These are phyloP conservation scores for Penicillium psychrofluorescens DNA, from an alignment of 495 filamentous ascomycete species.

Conservation along the genomic window DNA sequence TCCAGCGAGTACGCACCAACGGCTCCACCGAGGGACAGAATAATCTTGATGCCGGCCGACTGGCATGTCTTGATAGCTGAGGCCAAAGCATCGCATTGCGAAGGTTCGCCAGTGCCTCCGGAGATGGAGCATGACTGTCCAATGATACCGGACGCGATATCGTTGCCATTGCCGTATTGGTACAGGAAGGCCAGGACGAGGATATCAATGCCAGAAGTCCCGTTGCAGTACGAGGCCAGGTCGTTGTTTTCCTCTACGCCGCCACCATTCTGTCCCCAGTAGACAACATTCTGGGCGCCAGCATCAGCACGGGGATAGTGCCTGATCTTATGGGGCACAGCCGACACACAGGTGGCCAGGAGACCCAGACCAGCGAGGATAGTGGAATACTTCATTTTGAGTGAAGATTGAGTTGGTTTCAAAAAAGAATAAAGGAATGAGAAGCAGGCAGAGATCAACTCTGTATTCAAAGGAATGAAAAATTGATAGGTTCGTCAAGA, in stretches of 20 bases:
- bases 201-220: constrained; percentile 36
- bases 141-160: constrained; percentile 18
- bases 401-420: background rate
- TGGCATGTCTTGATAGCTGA: constrained; percentile 44
- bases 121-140: constrained; percentile 17
- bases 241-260: constrained; percentile 35
- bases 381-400: constrained; percentile 15
- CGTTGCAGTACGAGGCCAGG: constrained; percentile 30
- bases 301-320: constrained; percentile 10
- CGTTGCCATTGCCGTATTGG: constrained; percentile 23
- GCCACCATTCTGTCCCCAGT: constrained; percentile 39
- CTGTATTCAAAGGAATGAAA: too few species aligned
- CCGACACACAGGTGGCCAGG: constrained; percentile 16
- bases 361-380: constrained; percentile 20
- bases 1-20: constrained; percentile 30
- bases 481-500: too few species aligned
- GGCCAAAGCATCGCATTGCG: constrained; percentile 37
- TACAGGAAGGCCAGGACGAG: constrained; percentile 49
- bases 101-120: constrained; percentile 8
- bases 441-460: too few species aligned
- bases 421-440: too few species aligned
- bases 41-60: constrained; percentile 37
- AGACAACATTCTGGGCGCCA: constrained; percentile 30
- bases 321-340: constrained; percentile 14
- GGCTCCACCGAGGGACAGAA: constrained; percentile 44